Evolutionary conservation across 2,329 filamentous ascomycete genomes (phyloP).

Genomic region (Pleoardoris graminearum): DNA sequence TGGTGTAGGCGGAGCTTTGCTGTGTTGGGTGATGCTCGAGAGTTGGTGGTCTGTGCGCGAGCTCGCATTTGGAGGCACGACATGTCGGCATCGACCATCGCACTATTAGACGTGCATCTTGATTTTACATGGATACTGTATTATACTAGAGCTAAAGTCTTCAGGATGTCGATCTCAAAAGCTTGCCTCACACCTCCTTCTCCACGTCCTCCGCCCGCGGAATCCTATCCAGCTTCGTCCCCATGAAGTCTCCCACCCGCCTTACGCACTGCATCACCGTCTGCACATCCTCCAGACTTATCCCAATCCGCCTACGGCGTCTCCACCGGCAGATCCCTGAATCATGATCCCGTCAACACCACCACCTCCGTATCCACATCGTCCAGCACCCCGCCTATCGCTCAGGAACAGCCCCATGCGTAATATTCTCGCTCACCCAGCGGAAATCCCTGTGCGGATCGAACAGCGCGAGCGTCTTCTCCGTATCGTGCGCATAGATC

Average conservation of each 20-base stretch:
- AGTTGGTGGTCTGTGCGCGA: slow-evolving; percentile 1
- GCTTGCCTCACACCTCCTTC: slow-evolving; percentile 13
- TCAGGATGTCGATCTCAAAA: too few species aligned
- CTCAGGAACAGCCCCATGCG: slow-evolving; percentile 60
- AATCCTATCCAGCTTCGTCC: slow-evolving; percentile 15
- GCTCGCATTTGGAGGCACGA: neutral
- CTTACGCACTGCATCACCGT: slow-evolving; percentile 39
- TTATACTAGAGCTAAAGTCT: too few species aligned
- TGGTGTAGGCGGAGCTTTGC: slow-evolving; percentile 5
- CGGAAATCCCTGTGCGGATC: slow-evolving; percentile 22
- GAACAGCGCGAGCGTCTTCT: slow-evolving; percentile 18
- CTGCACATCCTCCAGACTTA: slow-evolving; percentile 49
- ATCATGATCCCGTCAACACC: slow-evolving; percentile 58
- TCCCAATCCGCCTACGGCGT: slow-evolving; percentile 55
- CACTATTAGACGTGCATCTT: too few species aligned
- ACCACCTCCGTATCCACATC: slow-evolving; percentile 58
- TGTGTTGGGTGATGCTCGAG: neutral
- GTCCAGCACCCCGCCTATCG: slow-evolving; percentile 57
- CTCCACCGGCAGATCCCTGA: slow-evolving; percentile 56
- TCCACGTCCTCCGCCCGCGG: slow-evolving; percentile 24
- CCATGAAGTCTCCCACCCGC: slow-evolving; percentile 19
- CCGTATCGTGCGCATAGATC: slow-evolving; percentile 57
- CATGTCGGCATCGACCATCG: too few species aligned
- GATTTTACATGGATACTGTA: too few species aligned
- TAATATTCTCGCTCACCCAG: slow-evolving; percentile 43